These are phyloP conservation scores for Russula earlei DNA, from an alignment of 768 basidiomycete genomes.

Conservation along the genomic window DNA sequence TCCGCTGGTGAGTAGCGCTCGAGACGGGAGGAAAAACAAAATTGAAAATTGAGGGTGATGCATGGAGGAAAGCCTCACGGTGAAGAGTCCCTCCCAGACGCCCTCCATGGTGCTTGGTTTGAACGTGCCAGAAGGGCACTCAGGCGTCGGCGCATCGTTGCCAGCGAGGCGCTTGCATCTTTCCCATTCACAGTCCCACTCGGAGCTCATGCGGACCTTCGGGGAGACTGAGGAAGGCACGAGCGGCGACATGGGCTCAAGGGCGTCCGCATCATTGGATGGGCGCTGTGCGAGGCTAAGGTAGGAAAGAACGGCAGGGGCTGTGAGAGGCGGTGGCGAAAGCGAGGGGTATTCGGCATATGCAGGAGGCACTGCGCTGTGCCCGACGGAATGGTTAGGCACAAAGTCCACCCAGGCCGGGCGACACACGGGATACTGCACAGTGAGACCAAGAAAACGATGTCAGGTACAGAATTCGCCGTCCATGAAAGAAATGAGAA, in stretches of 20 bases:
- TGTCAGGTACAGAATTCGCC: not conserved
- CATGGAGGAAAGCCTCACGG: slow-evolving; percentile 35
- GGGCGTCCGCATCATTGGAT: slow-evolving; percentile 20
- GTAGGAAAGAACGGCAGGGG: slow-evolving; percentile 65
- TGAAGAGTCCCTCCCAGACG: slow-evolving; percentile 73
- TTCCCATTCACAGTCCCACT: slow-evolving; percentile 69
- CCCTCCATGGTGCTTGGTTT: slow-evolving; percentile 64
- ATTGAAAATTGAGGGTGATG: not conserved
- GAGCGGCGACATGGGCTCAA: slow-evolving; percentile 23
- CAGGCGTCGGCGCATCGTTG: slow-evolving; percentile 27
- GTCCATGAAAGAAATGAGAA: not conserved
- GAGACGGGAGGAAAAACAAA: not conserved
- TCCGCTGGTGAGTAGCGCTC: not conserved
- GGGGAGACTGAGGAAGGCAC: slow-evolving; percentile 20
- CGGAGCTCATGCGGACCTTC: slow-evolving; percentile 29
- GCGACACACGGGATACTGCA: slow-evolving; percentile 51
- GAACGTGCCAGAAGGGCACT: slow-evolving; percentile 39
- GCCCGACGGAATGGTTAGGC: slow-evolving; percentile 25
- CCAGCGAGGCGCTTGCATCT: slow-evolving; percentile 34
- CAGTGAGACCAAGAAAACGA: not conserved
- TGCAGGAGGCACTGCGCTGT: slow-evolving; percentile 3
- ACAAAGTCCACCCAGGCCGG: slow-evolving; percentile 52
- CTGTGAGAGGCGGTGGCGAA: slow-evolving; percentile 50
- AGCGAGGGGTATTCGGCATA: slow-evolving; percentile 36
- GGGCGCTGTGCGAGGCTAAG: slow-evolving; percentile 39